Base-by-base conservation (phyloP, 345 rosid genomes). In the Rhizophora mangle region DNA sequence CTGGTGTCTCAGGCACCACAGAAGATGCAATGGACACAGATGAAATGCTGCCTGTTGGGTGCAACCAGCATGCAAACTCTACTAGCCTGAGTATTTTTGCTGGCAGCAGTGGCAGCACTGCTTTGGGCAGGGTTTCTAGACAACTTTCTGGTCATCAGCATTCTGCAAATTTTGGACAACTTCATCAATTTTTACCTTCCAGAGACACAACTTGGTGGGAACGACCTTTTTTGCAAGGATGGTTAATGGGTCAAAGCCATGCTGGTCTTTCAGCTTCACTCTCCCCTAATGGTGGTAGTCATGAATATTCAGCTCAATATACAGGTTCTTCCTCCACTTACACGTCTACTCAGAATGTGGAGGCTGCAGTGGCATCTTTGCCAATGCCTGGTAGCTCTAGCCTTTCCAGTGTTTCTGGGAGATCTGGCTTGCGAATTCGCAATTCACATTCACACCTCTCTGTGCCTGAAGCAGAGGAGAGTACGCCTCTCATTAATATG, bases 231-330 rank as follows among this genome's bases (percentile, higher is more conserved):
- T 72, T 85, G 82, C 92, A 87, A 74, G 92, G 92, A 74, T 87
- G 90, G 92, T 72, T 87, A 76, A 83, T 87, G 86, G 92, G 86
- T 67, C 90, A 84, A 78, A 84, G 80, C 78, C 92, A 89, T 72
- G 85, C 85, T 67, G 83, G 81, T 80, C 68, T 79, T 55, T 84
- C 80, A n/a, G 54, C 85, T 30, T 64, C 74, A 70, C 84, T 63
- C 77, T 82, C 87, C 74, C 81, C 76, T 76, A 68, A 66, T 64
- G 79, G 74, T 37, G 63, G 78, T 74, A 72, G 74, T 68, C 80
- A 39, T 68, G 89, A 73, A 65, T 70, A 70, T 70, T 64, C 78
- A 72, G 46, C 73, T 72, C 84, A 83, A 36, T 49, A 62, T 64
- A 34, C 69, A n/a, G 85, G 74, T 70, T 67, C 85, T 71, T 68